Evolutionary conservation across 805 yeast species (phyloP).

Genomic region (Teunomyces panamensis): DNA sequence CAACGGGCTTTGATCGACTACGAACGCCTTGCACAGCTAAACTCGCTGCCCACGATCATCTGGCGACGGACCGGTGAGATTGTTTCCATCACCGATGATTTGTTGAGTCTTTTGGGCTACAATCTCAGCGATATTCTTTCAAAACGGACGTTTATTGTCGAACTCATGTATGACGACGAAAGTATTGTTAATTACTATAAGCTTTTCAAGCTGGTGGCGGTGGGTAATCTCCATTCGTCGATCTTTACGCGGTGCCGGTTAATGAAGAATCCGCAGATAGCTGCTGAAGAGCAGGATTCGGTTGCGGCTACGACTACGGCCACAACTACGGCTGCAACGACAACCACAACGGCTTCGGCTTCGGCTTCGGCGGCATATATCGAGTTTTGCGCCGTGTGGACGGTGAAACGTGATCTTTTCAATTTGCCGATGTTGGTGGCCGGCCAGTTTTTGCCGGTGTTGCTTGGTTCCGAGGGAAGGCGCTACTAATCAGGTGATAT

Average conservation of each 20-base stretch:
- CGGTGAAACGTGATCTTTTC: slow-evolving; percentile 78
- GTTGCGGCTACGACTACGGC: background rate
- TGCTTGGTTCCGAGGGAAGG: slow-evolving; percentile 36
- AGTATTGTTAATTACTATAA: slow-evolving; percentile 71
- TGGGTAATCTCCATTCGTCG: slow-evolving; percentile 58
- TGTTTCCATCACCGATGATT: slow-evolving; percentile 73
- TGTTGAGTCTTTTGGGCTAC: slow-evolving; percentile 67
- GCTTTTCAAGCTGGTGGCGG: slow-evolving; percentile 68
- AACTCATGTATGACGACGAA: slow-evolving; percentile 73
- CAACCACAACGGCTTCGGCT: background rate
- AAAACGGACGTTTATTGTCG: slow-evolving; percentile 66
- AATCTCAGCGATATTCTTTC: slow-evolving; percentile 54
- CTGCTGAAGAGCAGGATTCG: slow-evolving; percentile 17
- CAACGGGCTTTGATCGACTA: slow-evolving; percentile 44
- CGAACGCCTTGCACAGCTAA: slow-evolving; percentile 44
- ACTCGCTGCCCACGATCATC: slow-evolving; percentile 76
- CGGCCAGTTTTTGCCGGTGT: slow-evolving; percentile 74
- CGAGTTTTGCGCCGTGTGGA: slow-evolving; percentile 79
- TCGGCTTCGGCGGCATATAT: slow-evolving; percentile 22
- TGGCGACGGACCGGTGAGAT: slow-evolving; percentile 89
- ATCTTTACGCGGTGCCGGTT: slow-evolving; percentile 51
- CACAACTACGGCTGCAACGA: no score
- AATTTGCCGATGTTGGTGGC: slow-evolving; percentile 82
- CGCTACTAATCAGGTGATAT: slow-evolving; percentile 19
- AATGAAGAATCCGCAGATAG: slow-evolving; percentile 25